Base-by-base conservation (phyloP, 2,329 filamentous ascomycete genomes). In the Exserohilum turcica region DNA sequence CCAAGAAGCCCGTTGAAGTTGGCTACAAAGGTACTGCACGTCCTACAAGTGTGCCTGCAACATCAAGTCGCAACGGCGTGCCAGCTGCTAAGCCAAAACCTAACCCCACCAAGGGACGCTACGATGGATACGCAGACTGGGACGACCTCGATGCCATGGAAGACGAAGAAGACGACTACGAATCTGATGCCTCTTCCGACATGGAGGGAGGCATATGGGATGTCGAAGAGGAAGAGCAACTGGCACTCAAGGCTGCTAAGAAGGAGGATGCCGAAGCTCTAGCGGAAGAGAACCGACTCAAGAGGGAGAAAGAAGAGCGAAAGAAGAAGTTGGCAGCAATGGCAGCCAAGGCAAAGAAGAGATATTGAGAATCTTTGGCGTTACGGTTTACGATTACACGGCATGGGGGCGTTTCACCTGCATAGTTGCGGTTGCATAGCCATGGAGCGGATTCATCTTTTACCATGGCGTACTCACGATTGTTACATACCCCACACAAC, bases 131-230 rank as follows among this genome's bases (percentile, higher is more conserved):
- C 59, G 77, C 67, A 31, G 61, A 65, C 31, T 76, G 70, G 68
- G 69, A 68, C 7, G 70, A 74, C 18, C 73, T 76, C 13, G 72
- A 73, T 3, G 68, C 72, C 24, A 78, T 79, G 21, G 79, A 78
- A 2, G 80, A 83, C 36, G 85, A 89, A 7, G 85, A 88, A 37
- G 85, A 88, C 28, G 80, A 79, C 42, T 87, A 89, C 59, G 82
- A 78, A 2, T 86, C 85, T 0, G 88, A 88, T 48, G 84, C 71
- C 5, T 89, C 86, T 5, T 90, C 87, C 5, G 89, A 91, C 64
- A 92, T 92, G 87, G 89, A 92, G 71, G 90, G 88, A 2, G 88
- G 88, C 29, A 71, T 88, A 32, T 87, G 86, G 55, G 89, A 92
- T 62, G 84, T 92, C 46, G 88, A 91, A 56, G 77, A 82, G 31